These are phyloP conservation scores for Berberis vulgaris DNA, from an alignment of 164 flowering plant genomes.

Conservation along the genomic window DNA sequence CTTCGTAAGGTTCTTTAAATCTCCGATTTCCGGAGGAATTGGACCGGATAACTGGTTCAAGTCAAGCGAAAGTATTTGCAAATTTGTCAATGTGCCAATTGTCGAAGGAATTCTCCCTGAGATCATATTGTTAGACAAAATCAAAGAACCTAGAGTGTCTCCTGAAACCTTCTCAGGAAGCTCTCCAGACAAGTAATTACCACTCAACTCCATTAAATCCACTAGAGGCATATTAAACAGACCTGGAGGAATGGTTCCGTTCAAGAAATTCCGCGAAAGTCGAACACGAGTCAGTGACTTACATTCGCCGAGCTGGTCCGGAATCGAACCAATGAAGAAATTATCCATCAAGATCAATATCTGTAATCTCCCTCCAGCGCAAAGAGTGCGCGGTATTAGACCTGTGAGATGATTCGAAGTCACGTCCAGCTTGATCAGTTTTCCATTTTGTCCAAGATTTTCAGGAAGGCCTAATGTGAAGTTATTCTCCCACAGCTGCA, in stretches of 20 bases:
- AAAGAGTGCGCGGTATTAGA: conserved; percentile 47
- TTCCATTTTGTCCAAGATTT: conserved; percentile 63
- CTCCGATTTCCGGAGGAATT: conserved; percentile 49
- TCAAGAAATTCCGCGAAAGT: conserved; percentile 41
- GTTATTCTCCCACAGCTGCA: conserved; percentile 79
- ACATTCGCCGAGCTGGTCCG: conserved; percentile 70
- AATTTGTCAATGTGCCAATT: conserved; percentile 31
- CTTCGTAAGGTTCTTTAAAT: conserved; percentile 27
- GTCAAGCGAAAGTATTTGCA: conserved; percentile 42
- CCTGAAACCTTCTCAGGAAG: conserved; percentile 54
- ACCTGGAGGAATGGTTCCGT: conserved; percentile 69
- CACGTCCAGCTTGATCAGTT: conserved; percentile 47
- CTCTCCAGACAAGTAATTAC: conserved; percentile 63
- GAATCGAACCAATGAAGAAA: conserved; percentile 63
- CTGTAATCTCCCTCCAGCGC: conserved; percentile 50
- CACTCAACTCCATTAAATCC: conserved; percentile 38
- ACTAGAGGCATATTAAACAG: conserved; percentile 50
- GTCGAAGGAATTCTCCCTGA: conserved; percentile 58
- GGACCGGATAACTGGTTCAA: conserved; percentile 44
- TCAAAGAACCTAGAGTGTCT: conserved; percentile 22
- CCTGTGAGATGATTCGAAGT: conserved; percentile 75
- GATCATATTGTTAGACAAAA: conserved; percentile 45
- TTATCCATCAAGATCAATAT: conserved; percentile 60
- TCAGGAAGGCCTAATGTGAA: conserved; percentile 67
- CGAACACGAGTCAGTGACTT: conserved; percentile 51